Evolutionary conservation across 176 grass and related monocot genomes (phyloP).

Genomic region (Eragrostis curvula): DNA sequence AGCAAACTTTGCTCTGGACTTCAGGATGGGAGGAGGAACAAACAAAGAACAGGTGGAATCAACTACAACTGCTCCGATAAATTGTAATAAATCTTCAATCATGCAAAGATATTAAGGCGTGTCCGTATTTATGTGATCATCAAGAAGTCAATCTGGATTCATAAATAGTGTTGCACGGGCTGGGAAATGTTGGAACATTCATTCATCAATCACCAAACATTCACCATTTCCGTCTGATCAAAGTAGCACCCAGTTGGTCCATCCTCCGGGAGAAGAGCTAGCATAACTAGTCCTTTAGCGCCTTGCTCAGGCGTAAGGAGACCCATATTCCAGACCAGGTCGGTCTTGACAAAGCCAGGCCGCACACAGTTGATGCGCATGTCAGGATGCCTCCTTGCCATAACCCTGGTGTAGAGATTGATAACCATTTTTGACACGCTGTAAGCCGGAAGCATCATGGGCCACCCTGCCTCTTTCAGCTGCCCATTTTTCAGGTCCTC

Average conservation of each 20-base stretch:
- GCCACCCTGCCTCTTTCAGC: constrained; percentile 70
- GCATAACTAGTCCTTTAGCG: constrained; percentile 61
- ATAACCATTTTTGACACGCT: constrained; percentile 70
- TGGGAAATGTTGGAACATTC: background rate
- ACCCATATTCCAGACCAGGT: constrained; percentile 66
- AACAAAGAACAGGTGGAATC: background rate
- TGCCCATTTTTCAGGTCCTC: constrained; percentile 58
- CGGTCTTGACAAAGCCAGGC: constrained; percentile 62
- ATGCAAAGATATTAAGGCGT: background rate
- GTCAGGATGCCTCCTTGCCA: constrained; percentile 47
- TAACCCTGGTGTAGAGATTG: constrained; percentile 63
- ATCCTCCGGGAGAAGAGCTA: constrained; percentile 54
- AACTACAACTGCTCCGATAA: background rate
- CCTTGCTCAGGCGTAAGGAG: constrained; percentile 59
- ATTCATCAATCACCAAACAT: constrained; percentile 35
- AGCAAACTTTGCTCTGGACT: background rate
- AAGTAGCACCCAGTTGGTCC: constrained; percentile 65
- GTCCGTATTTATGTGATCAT: background rate
- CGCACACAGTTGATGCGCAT: constrained; percentile 69
- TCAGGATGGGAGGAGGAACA: too few species aligned
- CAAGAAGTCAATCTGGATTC: background rate
- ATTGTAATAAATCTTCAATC: background rate
- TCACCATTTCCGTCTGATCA: constrained; percentile 54
- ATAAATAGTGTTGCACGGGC: background rate
- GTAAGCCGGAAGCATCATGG: constrained; percentile 70